Conservation (phyloP, 345 rosid genomes). For the Populus pruinosa region DNA sequence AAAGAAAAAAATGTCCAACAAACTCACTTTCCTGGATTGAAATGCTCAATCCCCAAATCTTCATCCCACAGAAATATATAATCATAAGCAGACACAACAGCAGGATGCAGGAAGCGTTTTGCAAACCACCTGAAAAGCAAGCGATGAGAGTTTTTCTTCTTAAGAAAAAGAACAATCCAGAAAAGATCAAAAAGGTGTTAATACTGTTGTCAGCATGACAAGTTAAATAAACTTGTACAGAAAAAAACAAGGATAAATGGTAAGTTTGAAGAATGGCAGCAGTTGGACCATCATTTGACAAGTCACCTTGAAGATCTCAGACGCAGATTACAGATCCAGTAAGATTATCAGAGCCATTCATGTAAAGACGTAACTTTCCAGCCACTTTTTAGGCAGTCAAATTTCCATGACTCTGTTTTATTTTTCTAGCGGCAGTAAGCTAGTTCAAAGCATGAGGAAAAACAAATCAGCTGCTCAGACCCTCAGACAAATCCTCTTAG, state of each 20-base stretch:
- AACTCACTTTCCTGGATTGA: slow-evolving; percentile 67
- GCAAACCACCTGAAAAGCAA: slow-evolving; percentile 86
- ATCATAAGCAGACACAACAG: slow-evolving; percentile 71
- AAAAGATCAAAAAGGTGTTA: neutral
- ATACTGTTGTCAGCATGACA: neutral
- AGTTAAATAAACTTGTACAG: neutral
- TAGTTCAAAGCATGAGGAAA: neutral
- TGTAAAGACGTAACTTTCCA: neutral
- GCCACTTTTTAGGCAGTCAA: neutral
- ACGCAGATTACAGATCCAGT: slow-evolving; percentile 1
- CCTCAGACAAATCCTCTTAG: neutral
- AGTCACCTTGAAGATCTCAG: neutral
- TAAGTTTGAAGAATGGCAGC: neutral
- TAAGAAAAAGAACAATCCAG: neutral
- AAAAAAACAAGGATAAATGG: neutral
- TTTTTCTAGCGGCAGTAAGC: neutral
- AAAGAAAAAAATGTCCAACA: neutral
- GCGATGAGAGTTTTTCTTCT: neutral
- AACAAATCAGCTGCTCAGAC: neutral
- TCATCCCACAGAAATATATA: slow-evolving; percentile 97
- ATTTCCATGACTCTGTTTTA: neutral
- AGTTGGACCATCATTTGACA: neutral
- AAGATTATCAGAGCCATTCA: slow-evolving; percentile 8
- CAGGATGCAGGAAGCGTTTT: slow-evolving; percentile 94
- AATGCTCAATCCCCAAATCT: slow-evolving; percentile 85